Conservation (phyloP, 2,329 filamentous ascomycete species). For the Talaromyces sp. region DNA sequence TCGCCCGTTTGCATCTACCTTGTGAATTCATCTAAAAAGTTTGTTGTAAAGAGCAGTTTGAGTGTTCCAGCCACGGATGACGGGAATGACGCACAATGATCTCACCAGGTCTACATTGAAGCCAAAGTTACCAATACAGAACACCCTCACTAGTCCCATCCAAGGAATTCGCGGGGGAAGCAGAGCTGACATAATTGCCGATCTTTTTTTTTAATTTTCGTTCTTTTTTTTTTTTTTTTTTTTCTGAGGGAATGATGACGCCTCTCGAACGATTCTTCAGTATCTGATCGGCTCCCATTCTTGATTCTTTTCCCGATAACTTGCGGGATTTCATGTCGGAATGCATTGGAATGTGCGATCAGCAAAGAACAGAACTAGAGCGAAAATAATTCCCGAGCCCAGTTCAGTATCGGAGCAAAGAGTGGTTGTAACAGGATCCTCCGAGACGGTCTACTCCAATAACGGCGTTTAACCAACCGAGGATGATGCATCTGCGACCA, state of each 20-base stretch:
- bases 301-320: conserved; percentile 5
- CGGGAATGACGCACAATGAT: conserved; percentile 28
- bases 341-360: neutral
- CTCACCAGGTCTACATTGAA: conserved; percentile 15
- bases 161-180: conserved; percentile 19
- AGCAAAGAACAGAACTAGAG: too few relatives aligned
- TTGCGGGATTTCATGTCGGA: conserved; percentile 13
- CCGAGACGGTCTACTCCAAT: conserved; percentile 21
- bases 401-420: conserved; percentile 20
- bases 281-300: neutral
- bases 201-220: conserved; percentile 8
- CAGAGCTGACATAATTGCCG: conserved; percentile 17
- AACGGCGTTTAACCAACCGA: conserved; percentile 31
- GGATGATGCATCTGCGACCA: conserved; percentile 28
- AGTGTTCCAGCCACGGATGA: neutral
- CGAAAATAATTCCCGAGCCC: too few relatives aligned
- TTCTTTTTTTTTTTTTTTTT: too few relatives aligned
- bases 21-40: neutral
- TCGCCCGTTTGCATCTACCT: neutral
- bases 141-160: neutral
- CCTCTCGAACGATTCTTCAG: neutral
- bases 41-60: neutral
- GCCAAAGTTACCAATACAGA: neutral
- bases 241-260: neutral
- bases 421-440: conserved; percentile 6